A percentile compares a stretch with the other conserved stretches of the same genome.
These are phyloP conservation scores for Lodderomyces pseudojiufengensis DNA, from an alignment of 1,139 yeast genomes.

Conservation along the genomic window DNA sequence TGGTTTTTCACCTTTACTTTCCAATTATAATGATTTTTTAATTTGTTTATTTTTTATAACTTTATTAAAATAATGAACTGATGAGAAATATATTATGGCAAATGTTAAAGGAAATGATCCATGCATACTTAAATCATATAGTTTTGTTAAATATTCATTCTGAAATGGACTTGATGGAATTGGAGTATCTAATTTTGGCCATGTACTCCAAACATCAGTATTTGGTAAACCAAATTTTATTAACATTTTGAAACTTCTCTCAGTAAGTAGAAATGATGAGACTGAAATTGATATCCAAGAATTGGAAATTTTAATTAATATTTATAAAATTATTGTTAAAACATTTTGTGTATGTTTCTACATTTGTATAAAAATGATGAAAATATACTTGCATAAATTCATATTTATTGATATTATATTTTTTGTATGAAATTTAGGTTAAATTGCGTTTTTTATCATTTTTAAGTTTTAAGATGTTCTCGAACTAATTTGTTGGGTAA, in stretches of 20 bases:
- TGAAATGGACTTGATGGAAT: constrained; percentile 38
- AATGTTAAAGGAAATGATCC: constrained; percentile 53
- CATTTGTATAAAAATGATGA: too few relatives aligned
- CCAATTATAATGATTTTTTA: constrained; percentile 15
- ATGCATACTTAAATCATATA: constrained; percentile 33
- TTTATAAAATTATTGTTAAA: too few relatives aligned
- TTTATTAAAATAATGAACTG: constrained; percentile 56
- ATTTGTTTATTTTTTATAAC: constrained; percentile 35
- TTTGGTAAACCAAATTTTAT: constrained; percentile 40
- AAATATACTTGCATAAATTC: too few relatives aligned
- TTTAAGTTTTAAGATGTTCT: too few relatives aligned
- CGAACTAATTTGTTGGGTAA: too few relatives aligned
- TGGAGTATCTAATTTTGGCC: constrained; percentile 32
- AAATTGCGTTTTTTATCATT: too few relatives aligned
- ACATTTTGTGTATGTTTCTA: too few relatives aligned
- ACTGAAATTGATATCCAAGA: too few relatives aligned
- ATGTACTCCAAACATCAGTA: constrained; percentile 24
- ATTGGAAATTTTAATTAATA: too few relatives aligned
- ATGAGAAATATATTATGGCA: constrained; percentile 56
- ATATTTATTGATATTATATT: too few relatives aligned
- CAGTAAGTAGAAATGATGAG: too few relatives aligned
- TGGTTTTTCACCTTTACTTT: constrained; percentile 5
- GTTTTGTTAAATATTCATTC: constrained; percentile 21
- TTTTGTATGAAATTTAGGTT: too few relatives aligned
- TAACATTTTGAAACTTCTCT: constrained; percentile 16